These are phyloP conservation scores for Sclerotiophoma versabilis DNA, from an alignment of 2,329 filamentous ascomycete genomes.

Conservation along the genomic window DNA sequence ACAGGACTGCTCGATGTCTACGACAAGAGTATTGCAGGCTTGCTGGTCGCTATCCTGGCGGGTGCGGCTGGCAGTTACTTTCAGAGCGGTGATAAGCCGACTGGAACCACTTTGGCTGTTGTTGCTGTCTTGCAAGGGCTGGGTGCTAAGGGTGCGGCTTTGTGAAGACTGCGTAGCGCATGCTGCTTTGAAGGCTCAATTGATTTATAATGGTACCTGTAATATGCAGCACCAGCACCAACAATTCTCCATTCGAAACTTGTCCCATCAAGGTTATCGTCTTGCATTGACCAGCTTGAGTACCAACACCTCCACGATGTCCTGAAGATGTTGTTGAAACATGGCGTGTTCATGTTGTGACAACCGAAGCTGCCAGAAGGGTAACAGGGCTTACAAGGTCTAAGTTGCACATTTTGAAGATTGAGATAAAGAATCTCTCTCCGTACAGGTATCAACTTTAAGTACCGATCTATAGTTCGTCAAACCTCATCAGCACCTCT, in stretches of 20 bases:
- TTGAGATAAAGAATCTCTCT: background rate
- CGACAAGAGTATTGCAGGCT: slow-evolving; percentile 41
- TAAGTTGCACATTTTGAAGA: background rate
- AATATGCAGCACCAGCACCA: too few relatives aligned
- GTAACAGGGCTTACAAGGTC: background rate
- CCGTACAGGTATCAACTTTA: background rate
- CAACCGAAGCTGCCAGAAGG: background rate
- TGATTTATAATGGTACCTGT: too few relatives aligned
- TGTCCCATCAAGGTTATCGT: background rate
- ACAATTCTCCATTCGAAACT: too few relatives aligned
- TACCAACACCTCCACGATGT: slow-evolving; percentile 5
- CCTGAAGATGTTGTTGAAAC: slow-evolving; percentile 5
- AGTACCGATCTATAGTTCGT: background rate
- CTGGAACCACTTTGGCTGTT: slow-evolving; percentile 27
- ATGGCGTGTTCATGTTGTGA: background rate
- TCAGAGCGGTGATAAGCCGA: slow-evolving; percentile 36
- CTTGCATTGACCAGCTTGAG: background rate
- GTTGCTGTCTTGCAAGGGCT: slow-evolving; percentile 38
- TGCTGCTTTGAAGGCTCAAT: background rate
- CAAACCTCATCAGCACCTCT: too few relatives aligned
- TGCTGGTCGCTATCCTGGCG: slow-evolving; percentile 35
- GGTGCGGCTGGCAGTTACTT: slow-evolving; percentile 35
- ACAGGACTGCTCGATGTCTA: slow-evolving; percentile 41
- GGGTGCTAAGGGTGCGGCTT: slow-evolving; percentile 20
- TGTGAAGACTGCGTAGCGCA: background rate